phyloP scores from a whole-genome alignment of 208 protist genomes.

The Trypanosoma avium region DNA sequence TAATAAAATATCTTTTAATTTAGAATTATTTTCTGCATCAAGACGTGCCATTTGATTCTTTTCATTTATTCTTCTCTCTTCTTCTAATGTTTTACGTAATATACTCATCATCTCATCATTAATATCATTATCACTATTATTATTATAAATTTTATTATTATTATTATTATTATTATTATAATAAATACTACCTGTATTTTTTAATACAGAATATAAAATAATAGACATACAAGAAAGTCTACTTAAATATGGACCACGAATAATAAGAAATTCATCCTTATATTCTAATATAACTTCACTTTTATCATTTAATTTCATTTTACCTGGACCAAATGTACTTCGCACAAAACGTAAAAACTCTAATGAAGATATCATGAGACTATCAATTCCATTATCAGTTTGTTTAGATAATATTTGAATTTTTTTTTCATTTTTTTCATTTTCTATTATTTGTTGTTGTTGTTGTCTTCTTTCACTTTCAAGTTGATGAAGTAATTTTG shows the following conservation, averaged over 20 bases:
- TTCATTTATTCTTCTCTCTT: not conserved
- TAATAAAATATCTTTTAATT: not conserved
- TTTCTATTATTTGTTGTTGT: not conserved
- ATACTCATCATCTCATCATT: not conserved
- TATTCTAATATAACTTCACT: slow-evolving; percentile 9
- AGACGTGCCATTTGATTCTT: not conserved
- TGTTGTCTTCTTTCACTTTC: not conserved
- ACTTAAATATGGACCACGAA: slow-evolving; percentile 4
- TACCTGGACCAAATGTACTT: slow-evolving; percentile 3
- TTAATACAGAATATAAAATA: not conserved
- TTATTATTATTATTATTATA: too few species aligned
- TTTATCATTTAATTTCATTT: not conserved
- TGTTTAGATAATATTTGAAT: too few species aligned
- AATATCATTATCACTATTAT: not conserved
- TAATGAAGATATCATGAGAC: slow-evolving; percentile 2
- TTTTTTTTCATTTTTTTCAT: not conserved
- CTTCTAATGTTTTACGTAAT: not conserved
- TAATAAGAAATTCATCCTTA: not conserved
- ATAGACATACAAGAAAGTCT: not conserved
- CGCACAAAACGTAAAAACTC: slow-evolving; percentile 1
- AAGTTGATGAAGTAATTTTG: not conserved
- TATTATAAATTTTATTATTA: too few species aligned
- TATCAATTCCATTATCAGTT: slow-evolving; percentile 8
- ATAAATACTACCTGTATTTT: too few species aligned
- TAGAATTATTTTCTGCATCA: not conserved